These are phyloP conservation scores for Scedosporium boydii DNA, from an alignment of 2,329 filamentous ascomycete genomes.

Conservation along the genomic window DNA sequence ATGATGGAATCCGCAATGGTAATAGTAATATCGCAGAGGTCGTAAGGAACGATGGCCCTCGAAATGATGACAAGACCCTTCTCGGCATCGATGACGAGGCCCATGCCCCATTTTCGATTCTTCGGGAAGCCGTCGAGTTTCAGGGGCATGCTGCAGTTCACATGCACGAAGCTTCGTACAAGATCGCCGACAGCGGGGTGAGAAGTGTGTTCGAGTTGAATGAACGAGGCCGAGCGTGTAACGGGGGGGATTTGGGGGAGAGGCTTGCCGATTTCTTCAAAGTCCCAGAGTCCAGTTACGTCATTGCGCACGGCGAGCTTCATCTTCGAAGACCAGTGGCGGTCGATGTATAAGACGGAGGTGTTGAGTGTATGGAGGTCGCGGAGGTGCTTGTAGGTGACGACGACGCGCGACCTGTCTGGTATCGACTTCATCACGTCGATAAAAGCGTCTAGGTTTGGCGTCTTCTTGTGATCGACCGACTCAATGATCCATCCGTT, in stretches of 20 bases:
- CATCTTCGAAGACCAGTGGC: slow-evolving; percentile 96
- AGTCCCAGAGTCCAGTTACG: slow-evolving; percentile 85
- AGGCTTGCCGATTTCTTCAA: slow-evolving; percentile 72
- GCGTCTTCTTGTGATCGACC: slow-evolving; percentile 84
- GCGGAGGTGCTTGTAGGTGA: slow-evolving; percentile 90
- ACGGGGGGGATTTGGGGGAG: slow-evolving; percentile 65
- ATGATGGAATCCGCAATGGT: slow-evolving; percentile 96
- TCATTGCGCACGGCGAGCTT: slow-evolving; percentile 87
- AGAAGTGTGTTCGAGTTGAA: slow-evolving; percentile 79
- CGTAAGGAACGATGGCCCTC: slow-evolving; percentile 86
- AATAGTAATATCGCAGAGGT: slow-evolving; percentile 91
- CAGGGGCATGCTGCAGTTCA: slow-evolving; percentile 85
- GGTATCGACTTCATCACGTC: slow-evolving; percentile 84
- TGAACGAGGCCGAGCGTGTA: slow-evolving; percentile 76
- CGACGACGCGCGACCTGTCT: slow-evolving; percentile 72
- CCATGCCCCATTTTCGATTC: slow-evolving; percentile 89
- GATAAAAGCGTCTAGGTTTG: slow-evolving; percentile 80
- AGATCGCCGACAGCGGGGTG: slow-evolving; percentile 88
- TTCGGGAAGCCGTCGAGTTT: slow-evolving; percentile 98
- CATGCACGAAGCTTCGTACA: slow-evolving; percentile 87
- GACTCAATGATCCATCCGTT: slow-evolving; percentile 92
- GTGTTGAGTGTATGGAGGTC: slow-evolving; percentile 94
- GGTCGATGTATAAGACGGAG: slow-evolving; percentile 82
- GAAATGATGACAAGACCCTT: slow-evolving; percentile 94
- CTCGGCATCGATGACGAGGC: slow-evolving; percentile 92